These are phyloP conservation scores for Fusarium duplospermum DNA, from an alignment of 2,329 filamentous ascomycete genomes.

Conservation along the genomic window DNA sequence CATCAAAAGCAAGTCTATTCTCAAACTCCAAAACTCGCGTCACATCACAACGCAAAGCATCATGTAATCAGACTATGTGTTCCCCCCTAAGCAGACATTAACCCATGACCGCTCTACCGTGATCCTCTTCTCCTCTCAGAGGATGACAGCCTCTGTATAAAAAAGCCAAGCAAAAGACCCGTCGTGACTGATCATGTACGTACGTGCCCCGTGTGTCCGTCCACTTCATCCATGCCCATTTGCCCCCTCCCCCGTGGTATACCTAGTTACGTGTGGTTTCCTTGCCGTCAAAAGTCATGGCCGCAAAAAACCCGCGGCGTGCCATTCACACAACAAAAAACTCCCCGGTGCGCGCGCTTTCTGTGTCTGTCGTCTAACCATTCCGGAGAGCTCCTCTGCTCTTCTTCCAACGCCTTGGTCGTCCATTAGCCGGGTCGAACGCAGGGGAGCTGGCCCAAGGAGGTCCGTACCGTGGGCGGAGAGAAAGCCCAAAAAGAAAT, in stretches of 20 bases:
- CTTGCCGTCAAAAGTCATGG: slow-evolving; percentile 36
- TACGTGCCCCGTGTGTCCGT: slow-evolving; percentile 8
- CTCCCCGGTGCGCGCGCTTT: slow-evolving; percentile 30
- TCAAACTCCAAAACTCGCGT: neutral
- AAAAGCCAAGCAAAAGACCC: slow-evolving; percentile 21
- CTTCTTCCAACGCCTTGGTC: slow-evolving; percentile 32
- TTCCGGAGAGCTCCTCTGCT: slow-evolving; percentile 24
- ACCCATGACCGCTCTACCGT: neutral
- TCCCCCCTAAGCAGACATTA: neutral
- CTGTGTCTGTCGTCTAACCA: slow-evolving; percentile 30
- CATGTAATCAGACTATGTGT: neutral
- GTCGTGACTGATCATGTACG: slow-evolving; percentile 29
- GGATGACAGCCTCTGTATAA: neutral
- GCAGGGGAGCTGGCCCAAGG: neutral
- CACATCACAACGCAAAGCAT: neutral
- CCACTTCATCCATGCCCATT: slow-evolving; percentile 23
- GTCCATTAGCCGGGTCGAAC: slow-evolving; percentile 15
- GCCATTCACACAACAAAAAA: slow-evolving; percentile 27
- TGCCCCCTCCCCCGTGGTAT: slow-evolving; percentile 32
- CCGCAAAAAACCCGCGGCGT: slow-evolving; percentile 31
- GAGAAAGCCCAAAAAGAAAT: slow-evolving; percentile 26
- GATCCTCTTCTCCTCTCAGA: neutral
- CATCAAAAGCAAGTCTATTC: slow-evolving; percentile 5
- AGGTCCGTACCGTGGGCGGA: slow-evolving; percentile 32
- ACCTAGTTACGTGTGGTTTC: slow-evolving; percentile 20